phyloP scores from a whole-genome alignment of 257 asterid species.

The Fraxinus pennsylvanica region DNA sequence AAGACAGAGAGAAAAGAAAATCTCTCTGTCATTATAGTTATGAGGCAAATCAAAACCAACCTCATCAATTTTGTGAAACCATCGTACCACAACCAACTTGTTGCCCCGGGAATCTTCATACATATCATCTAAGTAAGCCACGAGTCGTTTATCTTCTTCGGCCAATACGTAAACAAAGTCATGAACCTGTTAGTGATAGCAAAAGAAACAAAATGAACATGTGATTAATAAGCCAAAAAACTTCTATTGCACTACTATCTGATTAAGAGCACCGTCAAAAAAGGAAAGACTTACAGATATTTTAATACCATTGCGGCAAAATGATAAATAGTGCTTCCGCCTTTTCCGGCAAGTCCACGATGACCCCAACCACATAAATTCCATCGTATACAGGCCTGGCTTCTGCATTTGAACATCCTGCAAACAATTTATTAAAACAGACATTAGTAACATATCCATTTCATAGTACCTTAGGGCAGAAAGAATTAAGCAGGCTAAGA shows the following conservation, averaged over 20 bases:
- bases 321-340: conserved; percentile 64
- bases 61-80: conserved; percentile 98
- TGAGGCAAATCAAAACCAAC: conserved; percentile 86
- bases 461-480: neutral
- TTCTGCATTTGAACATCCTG: conserved; percentile 37
- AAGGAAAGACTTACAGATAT: conserved; percentile 56
- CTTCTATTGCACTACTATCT: neutral
- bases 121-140: conserved; percentile 83
- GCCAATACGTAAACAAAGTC: conserved; percentile 80
- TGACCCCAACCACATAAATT: conserved; percentile 66
- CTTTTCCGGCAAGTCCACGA: conserved; percentile 70
- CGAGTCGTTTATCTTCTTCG: conserved; percentile 69
- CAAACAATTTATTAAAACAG: neutral
- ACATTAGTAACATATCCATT: neutral
- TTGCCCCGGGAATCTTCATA: conserved; percentile 79
- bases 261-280: neutral
- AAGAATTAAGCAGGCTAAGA: neutral
- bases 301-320: conserved; percentile 64
- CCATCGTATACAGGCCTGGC: conserved; percentile 22
- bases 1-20: conserved; percentile 89
- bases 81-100: conserved; percentile 90
- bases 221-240: neutral
- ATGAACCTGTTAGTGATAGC: conserved; percentile 48
- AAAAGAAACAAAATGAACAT: conserved; percentile 11
- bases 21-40: conserved; percentile 81